Conservation (phyloP, 805 yeast genomes). For the Barnettozyma vustinii region DNA sequence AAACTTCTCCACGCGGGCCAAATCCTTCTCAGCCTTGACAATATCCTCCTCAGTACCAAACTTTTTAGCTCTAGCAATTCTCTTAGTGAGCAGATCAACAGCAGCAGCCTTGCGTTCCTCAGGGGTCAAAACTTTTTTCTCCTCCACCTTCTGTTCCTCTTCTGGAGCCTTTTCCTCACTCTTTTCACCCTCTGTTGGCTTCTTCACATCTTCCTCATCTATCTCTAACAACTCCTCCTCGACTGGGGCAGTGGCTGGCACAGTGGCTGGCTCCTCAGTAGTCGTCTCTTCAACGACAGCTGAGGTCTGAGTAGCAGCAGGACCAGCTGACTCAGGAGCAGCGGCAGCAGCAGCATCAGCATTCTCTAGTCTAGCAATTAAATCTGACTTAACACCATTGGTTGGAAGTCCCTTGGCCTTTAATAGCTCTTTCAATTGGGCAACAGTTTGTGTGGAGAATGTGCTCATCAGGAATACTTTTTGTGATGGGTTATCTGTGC, state of each 20-base stretch:
- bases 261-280: background rate
- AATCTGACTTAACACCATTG: conserved; percentile 78
- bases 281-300: background rate
- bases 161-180: background rate
- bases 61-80: conserved; percentile 67
- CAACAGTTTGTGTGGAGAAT: conserved; percentile 67
- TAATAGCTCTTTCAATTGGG: conserved; percentile 76
- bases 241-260: conserved; percentile 1
- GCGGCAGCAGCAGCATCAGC: conserved; percentile 31
- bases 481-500: background rate
- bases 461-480: background rate
- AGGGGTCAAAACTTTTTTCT: conserved; percentile 38
- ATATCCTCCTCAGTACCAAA: conserved; percentile 61
- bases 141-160: conserved; percentile 20
- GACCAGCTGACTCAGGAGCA: background rate
- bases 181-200: background rate
- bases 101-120: conserved; percentile 71
- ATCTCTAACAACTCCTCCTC: conserved; percentile 8
- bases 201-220: conserved; percentile 3
- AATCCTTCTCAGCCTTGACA: conserved; percentile 50
- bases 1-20: conserved; percentile 74
- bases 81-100: conserved; percentile 58
- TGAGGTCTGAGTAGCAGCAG: conserved; percentile 1
- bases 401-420: conserved; percentile 60
- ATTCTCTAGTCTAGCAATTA: conserved; percentile 59